These are phyloP conservation scores for Talaromyces sp. DNA, from an alignment of 2,329 filamentous ascomycete species.

Conservation along the genomic window DNA sequence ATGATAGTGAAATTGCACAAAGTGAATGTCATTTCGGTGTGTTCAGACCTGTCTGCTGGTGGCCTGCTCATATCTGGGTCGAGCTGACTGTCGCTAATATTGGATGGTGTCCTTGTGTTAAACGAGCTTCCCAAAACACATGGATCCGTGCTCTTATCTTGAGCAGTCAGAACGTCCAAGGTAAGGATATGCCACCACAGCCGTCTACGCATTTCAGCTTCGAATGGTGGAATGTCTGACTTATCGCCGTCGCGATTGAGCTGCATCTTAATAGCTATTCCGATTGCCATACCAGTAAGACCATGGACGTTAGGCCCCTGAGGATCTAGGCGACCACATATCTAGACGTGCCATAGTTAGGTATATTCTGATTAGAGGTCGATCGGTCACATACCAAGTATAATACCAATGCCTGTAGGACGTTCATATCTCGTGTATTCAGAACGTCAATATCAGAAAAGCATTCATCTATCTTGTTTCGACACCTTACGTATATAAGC, in stretches of 20 bases:
- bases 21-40: constrained; percentile 28
- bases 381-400: constrained; percentile 22
- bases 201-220: constrained; percentile 58
- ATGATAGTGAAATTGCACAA: constrained; percentile 23
- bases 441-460: constrained; percentile 18
- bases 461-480: constrained; percentile 20
- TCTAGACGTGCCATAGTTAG: constrained; percentile 13
- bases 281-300: constrained; percentile 13
- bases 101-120: constrained; percentile 26
- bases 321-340: constrained; percentile 19
- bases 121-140: constrained; percentile 26
- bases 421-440: constrained; percentile 19
- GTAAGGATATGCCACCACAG: constrained; percentile 57
- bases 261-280: constrained; percentile 56
- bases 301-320: constrained; percentile 19
- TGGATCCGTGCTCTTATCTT: constrained; percentile 28
- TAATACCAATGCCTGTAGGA: constrained; percentile 24
- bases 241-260: constrained; percentile 59
- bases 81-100: constrained; percentile 28
- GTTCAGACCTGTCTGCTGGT: constrained; percentile 13
- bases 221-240: constrained; percentile 51
- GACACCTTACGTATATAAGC: constrained; percentile 21
- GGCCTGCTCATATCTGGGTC: constrained; percentile 18
- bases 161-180: constrained; percentile 29
- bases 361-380: not conserved